Percentiles rank a stretch among this genome's conserved stretches.
Conservation (phyloP, 176 grass and related monocot species). For the Triticum turgidum region DNA sequence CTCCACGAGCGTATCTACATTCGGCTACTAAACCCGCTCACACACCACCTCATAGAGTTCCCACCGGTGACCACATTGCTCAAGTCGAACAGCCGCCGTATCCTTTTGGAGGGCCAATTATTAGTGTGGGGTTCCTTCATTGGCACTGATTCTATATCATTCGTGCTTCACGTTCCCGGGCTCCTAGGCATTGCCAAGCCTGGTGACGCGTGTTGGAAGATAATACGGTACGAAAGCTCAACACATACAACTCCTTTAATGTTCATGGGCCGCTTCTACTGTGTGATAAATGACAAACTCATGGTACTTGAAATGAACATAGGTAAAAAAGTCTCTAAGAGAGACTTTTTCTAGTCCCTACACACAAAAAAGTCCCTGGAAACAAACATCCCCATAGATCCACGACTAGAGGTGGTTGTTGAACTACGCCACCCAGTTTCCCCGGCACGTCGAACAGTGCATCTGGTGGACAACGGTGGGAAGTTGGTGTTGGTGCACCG, state of each 20-base stretch:
- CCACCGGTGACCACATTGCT: background rate
- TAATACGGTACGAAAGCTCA: background rate
- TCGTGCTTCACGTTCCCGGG: too few relatives aligned
- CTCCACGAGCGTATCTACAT: background rate
- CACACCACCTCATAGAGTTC: background rate
- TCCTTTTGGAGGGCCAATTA: too few relatives aligned
- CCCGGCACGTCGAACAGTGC: background rate
- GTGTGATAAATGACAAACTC: background rate
- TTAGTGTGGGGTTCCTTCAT: background rate
- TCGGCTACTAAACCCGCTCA: background rate
- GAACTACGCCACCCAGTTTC: background rate
- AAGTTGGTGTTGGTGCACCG: slow-evolving; percentile 2
- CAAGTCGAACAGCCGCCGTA: too few relatives aligned
- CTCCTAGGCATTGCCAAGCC: background rate
- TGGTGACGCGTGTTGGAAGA: background rate
- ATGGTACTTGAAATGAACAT: background rate
- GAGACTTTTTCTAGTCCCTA: too few relatives aligned
- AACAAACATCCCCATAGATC: background rate
- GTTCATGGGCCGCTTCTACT: slow-evolving; percentile 7
- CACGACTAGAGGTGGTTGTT: background rate
- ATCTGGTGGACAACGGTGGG: slow-evolving; percentile 11
- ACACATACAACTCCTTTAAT: background rate
- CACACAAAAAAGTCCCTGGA: too few relatives aligned
- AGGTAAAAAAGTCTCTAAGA: too few relatives aligned
- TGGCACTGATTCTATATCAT: background rate